A percentile compares a stretch with the other conserved stretches of the same genome.
phyloP scores from a whole-genome alignment of 1,284 basidiomycete species.

The Sporisorium scitamineum region DNA sequence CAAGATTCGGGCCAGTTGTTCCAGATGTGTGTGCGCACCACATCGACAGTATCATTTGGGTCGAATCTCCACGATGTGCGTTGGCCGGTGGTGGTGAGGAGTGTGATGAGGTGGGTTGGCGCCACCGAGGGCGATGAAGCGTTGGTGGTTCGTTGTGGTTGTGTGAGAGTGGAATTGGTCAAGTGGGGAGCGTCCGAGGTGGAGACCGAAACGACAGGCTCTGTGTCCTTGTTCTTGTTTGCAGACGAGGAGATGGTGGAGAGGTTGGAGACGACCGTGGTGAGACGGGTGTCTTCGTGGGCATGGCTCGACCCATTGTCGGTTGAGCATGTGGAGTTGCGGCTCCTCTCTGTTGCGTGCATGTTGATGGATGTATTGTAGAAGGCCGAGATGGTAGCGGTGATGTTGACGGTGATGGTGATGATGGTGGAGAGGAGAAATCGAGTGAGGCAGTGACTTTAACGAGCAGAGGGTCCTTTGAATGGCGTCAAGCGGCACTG shows the following conservation, averaged over 20 bases:
- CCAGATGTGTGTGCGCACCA: constrained; percentile 28
- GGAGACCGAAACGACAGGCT: constrained; percentile 7
- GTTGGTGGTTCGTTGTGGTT: not conserved
- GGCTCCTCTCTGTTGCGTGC: constrained; percentile 30
- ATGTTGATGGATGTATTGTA: constrained; percentile 7
- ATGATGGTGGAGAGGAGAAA: not conserved
- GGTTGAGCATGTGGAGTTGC: constrained; percentile 37
- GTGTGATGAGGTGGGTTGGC: constrained; percentile 35
- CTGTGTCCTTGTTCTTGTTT: constrained; percentile 19
- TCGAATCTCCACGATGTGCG: constrained; percentile 40
- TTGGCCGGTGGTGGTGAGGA: constrained; percentile 35
- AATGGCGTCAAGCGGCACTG: too few species aligned
- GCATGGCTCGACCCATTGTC: constrained; percentile 28
- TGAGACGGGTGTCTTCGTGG: constrained; percentile 23
- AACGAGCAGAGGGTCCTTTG: too few species aligned
- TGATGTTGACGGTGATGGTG: constrained; percentile 1
- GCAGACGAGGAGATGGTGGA: constrained; percentile 15
- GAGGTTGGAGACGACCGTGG: constrained; percentile 21
- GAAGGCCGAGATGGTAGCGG: not conserved
- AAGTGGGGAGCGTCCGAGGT: constrained; percentile 10
- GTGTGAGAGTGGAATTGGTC: not conserved
- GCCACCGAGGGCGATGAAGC: constrained; percentile 2
- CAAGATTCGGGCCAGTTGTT: constrained; percentile 37
- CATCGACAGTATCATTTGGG: constrained; percentile 20
- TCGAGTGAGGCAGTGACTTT: not conserved